phyloP scores from a whole-genome alignment of 129 eudicot genomes.

The Logfia minima region DNA sequence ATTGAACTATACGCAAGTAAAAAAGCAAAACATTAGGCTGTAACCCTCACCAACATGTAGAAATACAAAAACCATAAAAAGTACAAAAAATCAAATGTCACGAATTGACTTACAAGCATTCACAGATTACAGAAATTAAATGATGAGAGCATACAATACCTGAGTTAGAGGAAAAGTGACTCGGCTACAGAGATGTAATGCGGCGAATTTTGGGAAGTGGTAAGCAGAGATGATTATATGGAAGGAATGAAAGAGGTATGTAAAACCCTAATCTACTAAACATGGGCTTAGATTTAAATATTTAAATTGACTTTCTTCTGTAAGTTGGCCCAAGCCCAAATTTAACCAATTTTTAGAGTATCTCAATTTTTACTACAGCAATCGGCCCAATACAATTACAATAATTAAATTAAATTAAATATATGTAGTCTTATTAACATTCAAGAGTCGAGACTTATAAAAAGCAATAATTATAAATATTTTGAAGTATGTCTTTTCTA shows the following conservation, averaged over 20 bases:
- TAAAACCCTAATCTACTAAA: not conserved
- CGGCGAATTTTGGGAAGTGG: not conserved
- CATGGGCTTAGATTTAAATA: not conserved
- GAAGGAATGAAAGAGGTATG: not conserved
- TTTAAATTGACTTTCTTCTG: not conserved
- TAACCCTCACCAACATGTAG: not conserved
- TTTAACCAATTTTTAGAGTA: not conserved
- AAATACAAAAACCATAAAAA: not conserved
- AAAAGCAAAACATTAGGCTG: not conserved
- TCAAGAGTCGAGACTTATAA: too few relatives aligned
- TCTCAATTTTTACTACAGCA: not conserved
- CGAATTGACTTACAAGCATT: not conserved
- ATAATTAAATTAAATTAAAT: too few relatives aligned
- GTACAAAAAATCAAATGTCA: not conserved
- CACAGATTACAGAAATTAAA: not conserved
- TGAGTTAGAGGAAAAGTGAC: not conserved
- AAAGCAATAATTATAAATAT: too few relatives aligned
- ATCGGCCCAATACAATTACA: not conserved
- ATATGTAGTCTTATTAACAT: too few relatives aligned
- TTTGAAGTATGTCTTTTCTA: too few relatives aligned
- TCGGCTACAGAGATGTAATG: not conserved
- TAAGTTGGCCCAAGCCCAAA: not conserved
- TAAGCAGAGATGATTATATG: not conserved
- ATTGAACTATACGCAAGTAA: not conserved
- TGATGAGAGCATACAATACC: not conserved